Base-by-base conservation (phyloP, 2,329 filamentous ascomycete genomes). In the Alternaria postmessia region DNA sequence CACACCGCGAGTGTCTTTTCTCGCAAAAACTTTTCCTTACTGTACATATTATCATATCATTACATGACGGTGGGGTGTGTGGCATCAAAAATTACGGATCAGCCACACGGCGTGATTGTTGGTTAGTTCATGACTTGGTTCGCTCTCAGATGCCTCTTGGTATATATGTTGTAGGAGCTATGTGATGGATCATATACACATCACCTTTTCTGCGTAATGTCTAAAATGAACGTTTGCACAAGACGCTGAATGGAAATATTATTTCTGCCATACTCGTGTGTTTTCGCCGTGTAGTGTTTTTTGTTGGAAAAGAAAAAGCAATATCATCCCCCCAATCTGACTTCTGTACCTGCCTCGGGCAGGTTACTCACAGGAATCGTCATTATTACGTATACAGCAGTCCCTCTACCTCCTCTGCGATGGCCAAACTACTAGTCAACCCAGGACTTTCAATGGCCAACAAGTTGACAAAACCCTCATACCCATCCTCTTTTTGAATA, bases 391-490 rank as follows among this genome's bases (percentile, higher is more conserved):
- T 55, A 71, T 88, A 88, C 68, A 89, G 64, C 51, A 89, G 73
- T 1, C 70, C 75, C 67, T 87, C 80, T 9, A 97, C 93, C 82
- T 87, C 86, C 74, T 96, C 92, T 4, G 85, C 94, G 78, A 97
- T 94, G 2, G 93, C 93, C 80, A 98, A 80, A 69, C 86, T 88
- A 76, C 92, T 95, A 47, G 94, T 98, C 77, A 98, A 80, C 5
- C 94, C 94, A 0, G 94, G 94, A 78, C 92, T 96, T 82, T 98
- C 94, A 68, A 97, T 97, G 0, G 93, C 94, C 69, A 98, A 75
- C 67, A 98, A 76, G 81, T 97, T 97, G 8, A 98, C 85, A 85
- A 94, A 97, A 2, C 92, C 94, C 2, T 86, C 81, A 70, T 87
- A 93, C 0, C 91, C 93, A 1, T 92, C 86, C 78, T 97, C 94